Base-by-base conservation (phyloP, 139 green algal species). In the Trebouxia sp. region DNA sequence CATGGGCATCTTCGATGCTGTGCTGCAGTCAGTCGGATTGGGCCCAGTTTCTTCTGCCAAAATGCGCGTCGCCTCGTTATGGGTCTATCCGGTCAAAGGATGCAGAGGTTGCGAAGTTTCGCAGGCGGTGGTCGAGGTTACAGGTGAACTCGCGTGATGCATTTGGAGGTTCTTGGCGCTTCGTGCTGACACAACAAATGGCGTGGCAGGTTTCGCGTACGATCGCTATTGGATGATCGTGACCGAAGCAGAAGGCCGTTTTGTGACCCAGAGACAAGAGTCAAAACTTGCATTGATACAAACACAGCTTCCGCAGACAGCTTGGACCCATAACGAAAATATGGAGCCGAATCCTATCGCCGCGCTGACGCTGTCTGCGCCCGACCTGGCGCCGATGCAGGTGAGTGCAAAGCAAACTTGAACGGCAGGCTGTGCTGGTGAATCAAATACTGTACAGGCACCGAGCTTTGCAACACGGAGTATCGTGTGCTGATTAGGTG, bases 161-260 rank as follows among this genome's bases (percentile, higher is more conserved):
- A n/a, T n/a, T n/a, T n/a, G n/a, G n/a, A n/a, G n/a, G n/a, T n/a
- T n/a, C n/a, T n/a, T n/a, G n/a, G n/a, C n/a, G n/a, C 24, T 22
- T 69, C 24, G 28, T 69, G 1, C 4, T 22, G 15, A 1, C n/a
- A 69, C n/a, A 69, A 1, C 5, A 39, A 37, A 3, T 4, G 56
- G 24, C 28, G 26, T 53, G 53, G 39, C 39, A 77, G 67, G 67
- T 0, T 77, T 77, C 26, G 20, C 42, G 5, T 77, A 41, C 35
- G 67, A 77, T 38, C 24, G 67, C 6, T 56, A 77, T 38, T 77
- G 67, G 67, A 77, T 77, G 67, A 53, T 77, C 26, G 67, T 77
- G 8, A 77, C 67, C n/a, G 67, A 51, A 26, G 67, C 41, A 37
- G 42, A 77, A 7, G 67, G 67, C 11, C 67, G 67, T 22, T 77